Conservation (phyloP, 2,329 filamentous ascomycete genomes). For the Claviceps sorghi region DNA sequence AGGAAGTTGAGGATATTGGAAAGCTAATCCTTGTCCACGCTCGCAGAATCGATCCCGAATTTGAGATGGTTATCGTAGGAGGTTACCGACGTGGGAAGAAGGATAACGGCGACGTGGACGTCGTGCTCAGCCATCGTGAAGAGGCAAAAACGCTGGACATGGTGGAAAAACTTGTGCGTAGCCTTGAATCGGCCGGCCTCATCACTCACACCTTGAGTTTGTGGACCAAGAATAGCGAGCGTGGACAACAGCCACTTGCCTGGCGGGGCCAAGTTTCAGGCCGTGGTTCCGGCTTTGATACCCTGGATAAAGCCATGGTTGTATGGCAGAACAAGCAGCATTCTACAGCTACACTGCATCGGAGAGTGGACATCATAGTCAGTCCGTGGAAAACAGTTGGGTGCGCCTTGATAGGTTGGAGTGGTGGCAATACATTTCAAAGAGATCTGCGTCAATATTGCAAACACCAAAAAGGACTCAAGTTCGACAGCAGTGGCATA, state of each 20-base stretch:
- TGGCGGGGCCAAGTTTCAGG: conserved; percentile 31
- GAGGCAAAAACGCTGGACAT: conserved; percentile 53
- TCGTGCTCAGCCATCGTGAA: conserved; percentile 68
- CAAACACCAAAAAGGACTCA: conserved; percentile 55
- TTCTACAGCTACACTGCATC: conserved; percentile 36
- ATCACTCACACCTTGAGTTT: conserved; percentile 73
- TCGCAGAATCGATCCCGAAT: conserved; percentile 41
- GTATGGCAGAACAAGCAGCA: conserved; percentile 54
- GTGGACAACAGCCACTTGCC: conserved; percentile 47
- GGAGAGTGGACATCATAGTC: conserved; percentile 84
- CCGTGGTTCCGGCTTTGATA: conserved; percentile 57
- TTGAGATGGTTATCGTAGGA: conserved; percentile 52
- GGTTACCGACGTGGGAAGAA: conserved; percentile 69
- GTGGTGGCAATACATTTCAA: conserved; percentile 77
- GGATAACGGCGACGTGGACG: conserved; percentile 66
- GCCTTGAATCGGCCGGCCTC: conserved; percentile 52
- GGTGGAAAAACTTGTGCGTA: conserved; percentile 54
- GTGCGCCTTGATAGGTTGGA: conserved; percentile 81
- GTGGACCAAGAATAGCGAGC: conserved; percentile 53
- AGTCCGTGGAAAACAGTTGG: conserved; percentile 79
- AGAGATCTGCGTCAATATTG: conserved; percentile 71
- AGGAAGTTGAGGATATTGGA: conserved; percentile 59
- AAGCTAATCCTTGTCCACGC: conserved; percentile 51
- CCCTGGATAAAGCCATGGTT: conserved; percentile 78
- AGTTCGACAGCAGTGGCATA: conserved; percentile 85